Conservation (phyloP, 148 eudicot species). For the Silene uniflora region DNA sequence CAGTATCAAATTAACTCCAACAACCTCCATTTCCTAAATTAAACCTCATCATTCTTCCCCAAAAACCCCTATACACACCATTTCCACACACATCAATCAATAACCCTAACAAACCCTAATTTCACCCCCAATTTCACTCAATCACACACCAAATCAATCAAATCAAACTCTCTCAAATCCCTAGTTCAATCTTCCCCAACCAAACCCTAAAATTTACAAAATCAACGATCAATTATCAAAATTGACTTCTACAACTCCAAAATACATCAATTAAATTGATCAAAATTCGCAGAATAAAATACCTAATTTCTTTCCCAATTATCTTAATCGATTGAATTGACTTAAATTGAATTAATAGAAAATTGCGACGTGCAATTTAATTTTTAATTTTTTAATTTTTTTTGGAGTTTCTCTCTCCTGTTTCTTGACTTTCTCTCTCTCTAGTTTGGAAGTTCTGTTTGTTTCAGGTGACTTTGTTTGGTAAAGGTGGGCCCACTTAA, state of each 20-base stretch:
- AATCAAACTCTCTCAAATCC: neutral
- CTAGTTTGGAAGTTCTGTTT: neutral
- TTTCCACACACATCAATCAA: neutral
- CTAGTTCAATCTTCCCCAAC: neutral
- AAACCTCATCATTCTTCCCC: slow-evolving; percentile 13
- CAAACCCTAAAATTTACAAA: slow-evolving; percentile 6
- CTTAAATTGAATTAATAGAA: neutral
- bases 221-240: neutral
- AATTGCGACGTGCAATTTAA: slow-evolving; percentile 4
- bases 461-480: neutral
- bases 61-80: slow-evolving; percentile 8
- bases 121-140: neutral
- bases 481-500: neutral
- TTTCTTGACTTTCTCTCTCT: neutral
- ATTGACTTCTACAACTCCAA: slow-evolving; percentile 15
- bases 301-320: neutral
- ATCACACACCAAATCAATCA: neutral
- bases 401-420: neutral
- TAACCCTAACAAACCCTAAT: slow-evolving; percentile 14
- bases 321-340: too few relatives aligned
- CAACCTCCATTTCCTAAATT: slow-evolving; percentile 18
- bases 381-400: too few relatives aligned
- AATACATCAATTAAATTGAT: neutral
- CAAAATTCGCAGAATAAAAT: neutral
- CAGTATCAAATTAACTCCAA: slow-evolving; percentile 6